Base-by-base conservation (phyloP, 164 flowering plant genomes). In the Paratinospora sagittata region DNA sequence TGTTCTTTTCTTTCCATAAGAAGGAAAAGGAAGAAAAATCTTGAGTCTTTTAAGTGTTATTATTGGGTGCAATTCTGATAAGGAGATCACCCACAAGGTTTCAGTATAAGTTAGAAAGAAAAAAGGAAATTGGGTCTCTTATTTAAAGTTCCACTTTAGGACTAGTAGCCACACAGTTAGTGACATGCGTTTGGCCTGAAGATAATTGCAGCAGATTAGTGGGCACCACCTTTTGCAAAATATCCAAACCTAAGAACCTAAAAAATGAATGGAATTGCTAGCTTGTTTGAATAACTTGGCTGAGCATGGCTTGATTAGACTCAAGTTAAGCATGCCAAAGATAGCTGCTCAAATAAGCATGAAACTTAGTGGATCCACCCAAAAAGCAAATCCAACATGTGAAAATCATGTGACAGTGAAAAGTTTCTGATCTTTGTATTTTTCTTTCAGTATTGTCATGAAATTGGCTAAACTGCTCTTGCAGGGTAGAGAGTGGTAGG, bases 21-120 rank as follows among this genome's bases (percentile, higher is more conserved):
- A 73, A 19, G 71, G 27, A 70, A 34, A 61, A 65, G 23, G 52
- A 68, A 70, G 49, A 21, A 16, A 9, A 39, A 45, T 60, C 27
- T 23, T n/a, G 6, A 60, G 74, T 79, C 78, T 36, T 36, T 36
- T 69, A 71, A 69, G 37, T 76, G 80, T 70, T 61, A 67, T 58
- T 9, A 74, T 70, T 82, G 78, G 84, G 85, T 83, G 84, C 87
- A 73, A 68, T 71, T 75, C 82, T 76, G 84, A 82, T 81, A 47
- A 64, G 84, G 85, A 81, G 72, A 45, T 80, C 63, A 67, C 65
- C 58, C 24, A 36, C 37, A 47, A 52, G 58, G 58, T 52, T 52
- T 52, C 21, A 2, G 5, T 19, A 52, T 19, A 14, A 52, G 58
- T 21, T 52, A 52, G 4, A 52, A 52, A 52, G 58, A 16, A 0